Conservation (phyloP, 139 green algal species). For the Chlamydomonas sphaeroides region DNA sequence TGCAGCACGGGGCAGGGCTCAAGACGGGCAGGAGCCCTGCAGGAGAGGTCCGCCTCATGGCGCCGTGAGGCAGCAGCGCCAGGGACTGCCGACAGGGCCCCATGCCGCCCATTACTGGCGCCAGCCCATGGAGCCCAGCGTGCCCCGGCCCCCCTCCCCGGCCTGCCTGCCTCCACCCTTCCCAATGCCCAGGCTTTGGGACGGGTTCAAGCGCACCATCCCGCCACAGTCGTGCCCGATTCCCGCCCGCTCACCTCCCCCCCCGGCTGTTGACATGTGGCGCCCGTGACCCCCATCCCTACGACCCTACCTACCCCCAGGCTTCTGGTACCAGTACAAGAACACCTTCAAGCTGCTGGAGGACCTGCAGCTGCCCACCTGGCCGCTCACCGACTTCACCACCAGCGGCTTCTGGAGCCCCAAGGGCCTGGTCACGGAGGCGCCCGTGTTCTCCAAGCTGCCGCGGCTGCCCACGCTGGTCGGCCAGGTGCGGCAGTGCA, state of each 20-base stretch:
- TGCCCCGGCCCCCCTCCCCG: no score
- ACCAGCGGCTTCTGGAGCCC: constrained; percentile 71
- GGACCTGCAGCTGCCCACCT: constrained; percentile 41
- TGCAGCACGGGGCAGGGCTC: no score
- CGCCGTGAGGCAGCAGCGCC: no score
- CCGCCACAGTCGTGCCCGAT: no score
- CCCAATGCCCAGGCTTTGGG: no score
- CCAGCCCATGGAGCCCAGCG: no score
- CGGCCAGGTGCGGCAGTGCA: constrained; percentile 55
- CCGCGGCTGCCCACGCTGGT: constrained; percentile 82
- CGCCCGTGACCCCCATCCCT: background rate
- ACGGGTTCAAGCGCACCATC: no score
- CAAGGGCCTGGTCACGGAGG: constrained; percentile 72
- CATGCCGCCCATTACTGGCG: no score
- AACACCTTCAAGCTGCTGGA: constrained; percentile 69
- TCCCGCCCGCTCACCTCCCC: background rate
- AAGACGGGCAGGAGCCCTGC: no score
- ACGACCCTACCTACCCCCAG: no score
- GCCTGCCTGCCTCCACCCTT: no score
- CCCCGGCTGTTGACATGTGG: background rate
- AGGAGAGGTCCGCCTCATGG: background rate
- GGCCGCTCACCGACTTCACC: background rate
- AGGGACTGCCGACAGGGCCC: no score
- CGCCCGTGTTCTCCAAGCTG: constrained; percentile 82
- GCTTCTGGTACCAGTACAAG: constrained; percentile 48